Evolutionary conservation across 176 grass and related monocot genomes (phyloP), one percentile per base, ranked within the genome.

Genomic region (Eragrostis curvula): DNA sequence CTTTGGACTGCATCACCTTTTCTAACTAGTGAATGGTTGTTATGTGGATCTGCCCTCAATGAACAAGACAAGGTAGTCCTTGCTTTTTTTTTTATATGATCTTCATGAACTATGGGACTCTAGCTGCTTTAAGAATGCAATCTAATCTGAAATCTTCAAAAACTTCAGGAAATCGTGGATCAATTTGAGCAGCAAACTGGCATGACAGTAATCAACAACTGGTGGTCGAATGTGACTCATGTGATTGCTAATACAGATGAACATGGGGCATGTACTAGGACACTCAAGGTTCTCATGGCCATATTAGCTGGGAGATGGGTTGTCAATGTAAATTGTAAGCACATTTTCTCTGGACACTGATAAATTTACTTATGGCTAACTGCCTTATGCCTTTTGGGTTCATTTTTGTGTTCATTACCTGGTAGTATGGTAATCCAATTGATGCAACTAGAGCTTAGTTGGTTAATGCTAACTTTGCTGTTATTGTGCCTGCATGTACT

Each of bases 271-370:
- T 98, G 90, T 68, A 71, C 79, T 17, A 91, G 96, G 88, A 95
- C 96, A 85, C 90, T 95, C 3, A 98, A 98, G 74, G 81, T 98
- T 81, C 92, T 98, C 49, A 91, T 98, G 96, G 93, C 96, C 68
- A 96, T 93, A 81, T 71, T 98, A 70, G 43, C 88, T 80, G 96
- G 93, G 16, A 98, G 95, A 85, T 98, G 96, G 96, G 81, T 98
- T 80, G 41, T 98, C 62, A 93, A 75, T 81, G 78, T 98, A 29
- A 85, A 93, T 16, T 98, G 96, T 98, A 87, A 91, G 96, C 89
- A n/a, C 44, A 64, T 30, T 23, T 80, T 61, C 70, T 73, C 45
- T 70, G 47, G 66, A 57, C 12, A 64, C 12, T 17, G 61, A 29
- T 60, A 46, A 15, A 51, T 7, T 46, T 63, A 75, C 20, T 68